A percentile compares a stretch with the other conserved stretches of the same genome.
These are phyloP conservation scores for Mycotypha africana DNA, from an alignment of 371 early-diverging fungal species.

Conservation along the genomic window DNA sequence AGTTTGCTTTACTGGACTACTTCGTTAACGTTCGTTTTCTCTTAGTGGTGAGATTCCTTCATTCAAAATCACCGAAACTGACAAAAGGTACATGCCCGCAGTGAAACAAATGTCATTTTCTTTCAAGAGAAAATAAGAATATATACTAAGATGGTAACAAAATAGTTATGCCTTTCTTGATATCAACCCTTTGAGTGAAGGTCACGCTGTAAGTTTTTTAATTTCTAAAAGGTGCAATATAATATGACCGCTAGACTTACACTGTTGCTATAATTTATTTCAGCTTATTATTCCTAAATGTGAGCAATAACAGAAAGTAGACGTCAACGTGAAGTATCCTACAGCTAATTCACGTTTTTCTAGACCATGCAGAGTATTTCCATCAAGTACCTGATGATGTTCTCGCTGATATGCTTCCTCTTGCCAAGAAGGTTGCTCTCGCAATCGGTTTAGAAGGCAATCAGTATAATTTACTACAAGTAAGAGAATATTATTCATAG, in stretches of 20 bases:
- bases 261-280: too few species aligned
- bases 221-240: too few species aligned
- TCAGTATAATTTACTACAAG: constrained; percentile 91
- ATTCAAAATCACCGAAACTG: constrained; percentile 77
- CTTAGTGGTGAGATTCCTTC: constrained; percentile 82
- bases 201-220: constrained; percentile 65
- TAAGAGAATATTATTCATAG: constrained; percentile 3
- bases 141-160: too few species aligned
- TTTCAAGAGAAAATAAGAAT: neutral
- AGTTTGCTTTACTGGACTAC: neutral
- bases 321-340: too few species aligned
- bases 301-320: too few species aligned
- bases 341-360: too few species aligned
- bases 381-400: constrained; percentile 86
- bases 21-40: too few species aligned
- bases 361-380: constrained; percentile 86
- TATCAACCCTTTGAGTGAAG: constrained; percentile 73
- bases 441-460: constrained; percentile 54
- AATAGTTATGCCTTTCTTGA: constrained; percentile 69
- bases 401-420: constrained; percentile 79
- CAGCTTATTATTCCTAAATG: constrained; percentile 87
- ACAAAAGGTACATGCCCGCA: constrained; percentile 60
- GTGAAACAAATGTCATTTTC: neutral
- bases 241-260: too few species aligned
- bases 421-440: constrained; percentile 84